Evolutionary conservation across 768 basidiomycete species (phyloP).

Genomic region (Gloeopeniophorella convolvens): DNA sequence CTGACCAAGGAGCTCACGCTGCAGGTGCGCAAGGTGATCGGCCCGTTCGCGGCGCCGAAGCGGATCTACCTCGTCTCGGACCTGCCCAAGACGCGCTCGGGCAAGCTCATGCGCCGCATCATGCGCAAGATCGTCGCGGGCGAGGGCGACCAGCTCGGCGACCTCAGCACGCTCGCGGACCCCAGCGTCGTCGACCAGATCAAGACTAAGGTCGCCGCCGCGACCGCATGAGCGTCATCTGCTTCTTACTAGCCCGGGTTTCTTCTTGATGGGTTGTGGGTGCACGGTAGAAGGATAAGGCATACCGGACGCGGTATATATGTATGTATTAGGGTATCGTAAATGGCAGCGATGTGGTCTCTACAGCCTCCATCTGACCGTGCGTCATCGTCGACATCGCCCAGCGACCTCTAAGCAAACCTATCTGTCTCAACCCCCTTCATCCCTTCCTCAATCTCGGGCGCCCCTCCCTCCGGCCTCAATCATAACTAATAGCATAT

Average conservation of each 20-base stretch:
- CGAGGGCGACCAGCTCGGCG: conserved; percentile 93
- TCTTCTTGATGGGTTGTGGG: neutral
- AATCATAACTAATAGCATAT: neutral
- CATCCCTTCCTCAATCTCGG: neutral
- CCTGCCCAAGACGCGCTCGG: conserved; percentile 90
- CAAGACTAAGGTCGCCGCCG: conserved; percentile 65
- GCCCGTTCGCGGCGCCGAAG: conserved; percentile 96
- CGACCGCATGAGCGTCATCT: neutral
- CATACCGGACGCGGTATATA: conserved; percentile 10
- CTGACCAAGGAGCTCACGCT: conserved; percentile 85
- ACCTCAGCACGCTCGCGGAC: conserved; percentile 89
- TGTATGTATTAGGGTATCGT: conserved; percentile 15
- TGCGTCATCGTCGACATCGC: conserved; percentile 13
- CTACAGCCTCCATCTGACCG: conserved; percentile 1
- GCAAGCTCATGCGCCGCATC: conserved; percentile 96
- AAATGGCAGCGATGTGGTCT: conserved; percentile 13
- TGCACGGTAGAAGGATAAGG: no score
- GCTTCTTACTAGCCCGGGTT: neutral
- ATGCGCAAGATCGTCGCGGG: conserved; percentile 95
- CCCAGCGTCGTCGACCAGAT: conserved; percentile 80
- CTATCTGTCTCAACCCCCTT: neutral
- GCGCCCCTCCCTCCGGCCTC: neutral
- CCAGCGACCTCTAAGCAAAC: conserved; percentile 6
- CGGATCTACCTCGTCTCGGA: conserved; percentile 78
- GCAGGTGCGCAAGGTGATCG: conserved; percentile 96